These are phyloP conservation scores for Phytophthora tentaculata DNA, from an alignment of 352 stramenopile genomes.

Conservation along the genomic window DNA sequence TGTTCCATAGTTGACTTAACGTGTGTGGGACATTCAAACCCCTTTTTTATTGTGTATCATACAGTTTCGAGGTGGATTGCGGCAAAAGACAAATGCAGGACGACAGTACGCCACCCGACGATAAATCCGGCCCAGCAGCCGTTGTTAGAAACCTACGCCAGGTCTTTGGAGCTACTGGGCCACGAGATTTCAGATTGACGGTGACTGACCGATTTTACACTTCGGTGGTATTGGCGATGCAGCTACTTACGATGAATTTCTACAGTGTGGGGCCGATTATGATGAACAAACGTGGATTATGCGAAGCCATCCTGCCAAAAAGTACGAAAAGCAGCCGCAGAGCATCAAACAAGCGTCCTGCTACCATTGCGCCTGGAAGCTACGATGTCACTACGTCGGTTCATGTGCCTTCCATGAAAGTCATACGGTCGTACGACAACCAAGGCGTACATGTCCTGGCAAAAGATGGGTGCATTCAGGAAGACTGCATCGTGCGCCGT, in stretches of 20 bases:
- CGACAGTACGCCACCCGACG: not conserved
- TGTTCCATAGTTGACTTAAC: not conserved
- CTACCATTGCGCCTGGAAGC: not conserved
- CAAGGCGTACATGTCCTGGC: not conserved
- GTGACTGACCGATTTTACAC: not conserved
- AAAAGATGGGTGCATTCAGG: not conserved
- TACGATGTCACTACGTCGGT: not conserved
- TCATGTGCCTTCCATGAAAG: not conserved
- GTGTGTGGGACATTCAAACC: conserved; percentile 1
- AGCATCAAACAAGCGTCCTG: not conserved
- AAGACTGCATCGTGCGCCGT: not conserved
- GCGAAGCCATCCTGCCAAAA: not conserved
- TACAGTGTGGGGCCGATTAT: not conserved
- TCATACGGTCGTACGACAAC: not conserved
- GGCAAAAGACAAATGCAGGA: not conserved
- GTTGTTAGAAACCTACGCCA: not conserved
- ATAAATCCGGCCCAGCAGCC: not conserved
- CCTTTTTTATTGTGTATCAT: not conserved
- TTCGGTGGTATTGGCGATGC: not conserved
- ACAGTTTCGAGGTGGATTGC: conserved; percentile 4
- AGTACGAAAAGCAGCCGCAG: not conserved
- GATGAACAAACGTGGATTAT: not conserved
- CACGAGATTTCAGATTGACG: not conserved
- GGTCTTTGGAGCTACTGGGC: not conserved
- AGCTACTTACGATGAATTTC: not conserved